Base-by-base conservation (phyloP, 2,329 filamentous ascomycete species). In the Phialophora expanda region DNA sequence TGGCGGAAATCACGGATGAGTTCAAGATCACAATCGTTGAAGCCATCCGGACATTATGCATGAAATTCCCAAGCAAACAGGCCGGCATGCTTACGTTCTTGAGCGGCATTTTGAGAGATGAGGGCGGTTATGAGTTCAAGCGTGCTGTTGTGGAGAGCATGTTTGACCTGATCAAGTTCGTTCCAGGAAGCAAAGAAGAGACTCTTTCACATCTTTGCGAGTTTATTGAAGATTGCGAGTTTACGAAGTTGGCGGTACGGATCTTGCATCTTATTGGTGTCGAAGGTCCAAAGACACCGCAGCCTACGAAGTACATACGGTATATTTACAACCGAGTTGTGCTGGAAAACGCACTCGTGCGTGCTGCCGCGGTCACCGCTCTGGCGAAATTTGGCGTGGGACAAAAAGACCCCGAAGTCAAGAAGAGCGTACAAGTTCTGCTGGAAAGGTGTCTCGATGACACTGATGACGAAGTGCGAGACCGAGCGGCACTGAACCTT, bases 1-100 rank as follows among this genome's bases (percentile, higher is more conserved):
- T 99, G 95, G 92, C 93, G 4, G 95, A 98, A 79, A 98, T 98
- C 72, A 97, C 94, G 6, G 95, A 99, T 76, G 95, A 99, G 79
- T 99, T 99, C 85, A 99, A 98, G 85, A 97, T 99, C 72, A 99
- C 95, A n/a, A 97, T 99, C 74, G 94, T 99, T 51, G 95, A 99
- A 79, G 95, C 95, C 50, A 97, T 99, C 75, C 90, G 95, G 67
- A 98, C 95, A 3, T 83, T 99, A 48, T 98, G 94, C 78, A 84
- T 99, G 73, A 99, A 99, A 81, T 99, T 99, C 82, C 95, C 95
- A 38, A 93, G 87, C 82, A 99, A 99, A 82, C 95, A 99, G 81
- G 94, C 94, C 55, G 93, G 93, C 69, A 98, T 99, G 93, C 88
- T 99, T 60, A 88, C 92, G 58, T 99, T 99, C 87, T 86, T 99